A percentile compares a stretch with the other conserved stretches of the same genome.
Conservation (phyloP, 306 rosid genomes). For the Leucaena leucocephala region DNA sequence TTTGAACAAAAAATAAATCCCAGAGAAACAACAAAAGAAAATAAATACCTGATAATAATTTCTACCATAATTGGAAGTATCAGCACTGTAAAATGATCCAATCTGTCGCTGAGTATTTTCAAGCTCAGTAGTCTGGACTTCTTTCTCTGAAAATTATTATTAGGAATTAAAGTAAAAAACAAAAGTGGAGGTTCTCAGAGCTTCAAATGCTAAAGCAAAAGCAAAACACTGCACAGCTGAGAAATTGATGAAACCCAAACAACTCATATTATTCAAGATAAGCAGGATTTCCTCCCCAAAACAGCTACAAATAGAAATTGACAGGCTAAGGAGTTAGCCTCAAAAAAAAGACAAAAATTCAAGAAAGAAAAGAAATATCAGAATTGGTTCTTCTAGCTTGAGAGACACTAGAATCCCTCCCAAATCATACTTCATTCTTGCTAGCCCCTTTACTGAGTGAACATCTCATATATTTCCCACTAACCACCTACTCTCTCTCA, state of each 20-base stretch:
- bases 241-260: not conserved
- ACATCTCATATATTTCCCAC: too few relatives aligned
- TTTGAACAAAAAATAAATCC: constrained; percentile 21
- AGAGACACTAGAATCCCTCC: too few relatives aligned
- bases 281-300: not conserved
- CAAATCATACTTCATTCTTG: too few relatives aligned
- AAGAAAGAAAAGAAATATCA: too few relatives aligned
- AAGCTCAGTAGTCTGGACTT: constrained; percentile 44
- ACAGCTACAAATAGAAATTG: not conserved
- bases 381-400: too few relatives aligned
- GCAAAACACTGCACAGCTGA: not conserved
- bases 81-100: constrained; percentile 55
- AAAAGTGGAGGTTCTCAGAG: constrained; percentile 7
- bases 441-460: too few relatives aligned
- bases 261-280: not conserved
- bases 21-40: constrained; percentile 12
- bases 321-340: not conserved
- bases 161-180: not conserved
- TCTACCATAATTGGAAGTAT: constrained; percentile 49
- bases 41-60: constrained; percentile 65
- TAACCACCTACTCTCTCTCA: too few relatives aligned
- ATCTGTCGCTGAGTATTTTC: constrained; percentile 56
- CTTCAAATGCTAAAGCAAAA: constrained; percentile 11
- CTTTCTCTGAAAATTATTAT: constrained; percentile 57
- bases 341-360: too few relatives aligned